Base-by-base conservation (phyloP, 164 flowering plant genomes). In the Macadamia integrifolia region DNA sequence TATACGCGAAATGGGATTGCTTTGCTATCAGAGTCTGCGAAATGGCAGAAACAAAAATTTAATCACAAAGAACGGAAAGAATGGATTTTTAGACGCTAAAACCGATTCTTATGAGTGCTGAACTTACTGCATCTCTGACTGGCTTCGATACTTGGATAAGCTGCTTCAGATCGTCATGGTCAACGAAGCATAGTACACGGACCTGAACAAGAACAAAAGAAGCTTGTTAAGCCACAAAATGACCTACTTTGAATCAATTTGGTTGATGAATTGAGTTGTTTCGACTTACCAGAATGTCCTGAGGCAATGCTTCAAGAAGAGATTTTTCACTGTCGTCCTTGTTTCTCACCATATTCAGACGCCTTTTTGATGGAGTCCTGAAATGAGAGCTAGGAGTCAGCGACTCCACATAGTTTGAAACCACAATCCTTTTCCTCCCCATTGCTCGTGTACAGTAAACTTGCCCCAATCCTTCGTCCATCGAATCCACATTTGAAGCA, bases 141-240 rank as follows among this genome's bases (percentile, higher is more conserved):
- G 84, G 1, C 64, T 79, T 88, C 2, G 93, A 90, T 15, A 88
- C 97, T 52, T 69, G 77, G 61, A 83, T 75, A 6, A 90, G 85
- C 74, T 81, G 89, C 78, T 86, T 84, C 79, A 90, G 67, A 81
- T 90, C 97, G 6, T 81, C 92, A 70, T 90, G 97, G 40, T 84
- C 81, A 0, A 90, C 97, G 3, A 87, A 82, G 57, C 92, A 88
- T 17, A 90, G 42, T 42, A 90, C 70, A 77, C 77, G 77, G 67
- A 90, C 71, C 96, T 90, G 87, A 53, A 71, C n/a, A 69, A 55
- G 7, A 14, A 43, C 23, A 12, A 52, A 17, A 61, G 3, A 55
- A 28, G 30, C 6, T 58, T 31, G 13, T 7, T 6, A 43, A 59
- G 1, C 30, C 14, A 7, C 7, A 29, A 14, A 35, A 35, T 35